Evolutionary conservation across 73 alveolate genomes (phyloP).

Genomic region (Paramecium primaurelia): DNA sequence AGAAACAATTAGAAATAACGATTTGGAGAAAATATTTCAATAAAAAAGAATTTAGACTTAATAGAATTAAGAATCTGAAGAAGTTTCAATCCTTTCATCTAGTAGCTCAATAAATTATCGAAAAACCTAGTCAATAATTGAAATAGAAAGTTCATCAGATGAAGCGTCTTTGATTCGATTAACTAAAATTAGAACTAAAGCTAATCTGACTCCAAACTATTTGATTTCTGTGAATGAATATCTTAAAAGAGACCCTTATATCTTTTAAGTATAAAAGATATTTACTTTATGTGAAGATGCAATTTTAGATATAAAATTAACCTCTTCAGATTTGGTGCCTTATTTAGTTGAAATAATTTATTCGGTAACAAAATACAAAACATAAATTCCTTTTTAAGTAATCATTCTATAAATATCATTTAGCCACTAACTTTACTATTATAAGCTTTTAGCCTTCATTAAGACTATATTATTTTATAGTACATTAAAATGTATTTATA

Average conservation of each 20-base stretch:
- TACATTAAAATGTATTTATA: neutral
- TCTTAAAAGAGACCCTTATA: neutral
- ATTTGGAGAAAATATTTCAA: neutral
- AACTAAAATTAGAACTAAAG: neutral
- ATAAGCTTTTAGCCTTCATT: neutral
- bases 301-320: neutral
- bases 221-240: neutral
- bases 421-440: neutral
- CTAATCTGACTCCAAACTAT: neutral
- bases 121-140: neutral
- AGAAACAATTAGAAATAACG: neutral
- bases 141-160: neutral
- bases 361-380: neutral
- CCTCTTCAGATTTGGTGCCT: neutral
- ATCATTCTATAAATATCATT: neutral
- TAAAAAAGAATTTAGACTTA: neutral
- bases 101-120: neutral
- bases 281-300: neutral
- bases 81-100: neutral
- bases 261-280: neutral
- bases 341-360: neutral
- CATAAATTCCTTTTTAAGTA: neutral
- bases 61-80: neutral
- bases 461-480: neutral
- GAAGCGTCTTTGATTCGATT: neutral